Conservation (phyloP, 2,329 filamentous ascomycete species). For the Diaporthe sp. region DNA sequence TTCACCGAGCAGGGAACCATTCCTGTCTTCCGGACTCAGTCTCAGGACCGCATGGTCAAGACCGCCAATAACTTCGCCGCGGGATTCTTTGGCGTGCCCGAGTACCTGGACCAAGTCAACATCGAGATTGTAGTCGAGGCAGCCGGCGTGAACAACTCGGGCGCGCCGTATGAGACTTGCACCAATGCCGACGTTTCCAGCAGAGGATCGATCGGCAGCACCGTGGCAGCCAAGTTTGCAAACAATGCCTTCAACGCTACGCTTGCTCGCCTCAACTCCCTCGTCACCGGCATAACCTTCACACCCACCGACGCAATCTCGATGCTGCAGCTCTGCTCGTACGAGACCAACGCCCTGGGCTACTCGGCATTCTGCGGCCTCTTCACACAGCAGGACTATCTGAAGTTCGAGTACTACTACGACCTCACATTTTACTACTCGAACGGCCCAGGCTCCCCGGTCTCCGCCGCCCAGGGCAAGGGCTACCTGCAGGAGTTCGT, state of each 20-base stretch:
- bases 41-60: conserved; percentile 48
- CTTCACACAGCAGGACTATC: conserved; percentile 53
- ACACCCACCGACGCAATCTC: conserved; percentile 48
- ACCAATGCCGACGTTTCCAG: conserved; percentile 40
- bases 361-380: conserved; percentile 54
- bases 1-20: conserved; percentile 50
- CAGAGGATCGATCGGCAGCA: conserved; percentile 41
- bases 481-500: conserved; percentile 47
- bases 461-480: conserved; percentile 46
- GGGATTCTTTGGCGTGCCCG: conserved; percentile 47
- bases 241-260: conserved; percentile 43
- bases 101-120: conserved; percentile 45
- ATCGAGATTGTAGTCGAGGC: conserved; percentile 48
- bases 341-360: conserved; percentile 50
- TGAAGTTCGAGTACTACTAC: conserved; percentile 56
- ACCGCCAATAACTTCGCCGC: conserved; percentile 46
- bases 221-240: conserved; percentile 39
- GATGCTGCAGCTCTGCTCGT: conserved; percentile 52
- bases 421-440: conserved; percentile 50
- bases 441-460: conserved; percentile 46
- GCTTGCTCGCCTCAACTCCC: conserved; percentile 43
- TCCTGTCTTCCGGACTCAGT: conserved; percentile 49
- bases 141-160: conserved; percentile 43
- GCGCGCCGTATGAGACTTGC: conserved; percentile 44
- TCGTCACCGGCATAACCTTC: conserved; percentile 42